phyloP scores from a whole-genome alignment of 179 eudicot genomes.

The Silene noctiflora region DNA sequence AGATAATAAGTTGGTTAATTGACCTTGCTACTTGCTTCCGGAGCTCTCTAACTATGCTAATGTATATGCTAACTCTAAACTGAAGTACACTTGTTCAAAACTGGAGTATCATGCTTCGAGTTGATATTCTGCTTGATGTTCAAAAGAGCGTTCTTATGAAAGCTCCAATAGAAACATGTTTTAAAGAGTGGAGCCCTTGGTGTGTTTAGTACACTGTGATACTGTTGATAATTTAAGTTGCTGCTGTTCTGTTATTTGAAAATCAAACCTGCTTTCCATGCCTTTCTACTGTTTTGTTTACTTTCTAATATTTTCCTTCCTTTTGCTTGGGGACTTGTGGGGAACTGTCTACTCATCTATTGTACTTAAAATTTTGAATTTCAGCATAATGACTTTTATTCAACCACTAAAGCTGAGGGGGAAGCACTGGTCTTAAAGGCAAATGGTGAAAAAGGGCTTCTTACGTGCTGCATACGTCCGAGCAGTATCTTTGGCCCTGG shows the following conservation, averaged over 20 bases:
- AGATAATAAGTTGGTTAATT: too few species aligned
- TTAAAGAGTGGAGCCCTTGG: too few species aligned
- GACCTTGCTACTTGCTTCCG: too few species aligned
- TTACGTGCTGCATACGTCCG: constrained; percentile 91
- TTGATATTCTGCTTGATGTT: too few species aligned
- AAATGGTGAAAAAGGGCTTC: constrained; percentile 79
- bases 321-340: not conserved
- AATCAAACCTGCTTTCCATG: not conserved
- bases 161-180: not conserved
- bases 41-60: too few species aligned
- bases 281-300: not conserved
- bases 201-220: not conserved
- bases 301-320: not conserved
- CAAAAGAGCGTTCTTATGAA: not conserved
- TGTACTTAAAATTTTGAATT: constrained; percentile 12
- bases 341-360: not conserved
- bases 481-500: constrained; percentile 98
- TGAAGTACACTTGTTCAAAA: too few species aligned
- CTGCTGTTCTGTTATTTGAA: not conserved
- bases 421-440: constrained; percentile 83
- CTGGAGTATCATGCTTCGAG: too few species aligned
- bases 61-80: too few species aligned
- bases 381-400: constrained; percentile 90
- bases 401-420: constrained; percentile 94
- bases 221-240: not conserved